Conservation (phyloP, 176 grass and related monocot genomes). For the Aegilops speltoides region DNA sequence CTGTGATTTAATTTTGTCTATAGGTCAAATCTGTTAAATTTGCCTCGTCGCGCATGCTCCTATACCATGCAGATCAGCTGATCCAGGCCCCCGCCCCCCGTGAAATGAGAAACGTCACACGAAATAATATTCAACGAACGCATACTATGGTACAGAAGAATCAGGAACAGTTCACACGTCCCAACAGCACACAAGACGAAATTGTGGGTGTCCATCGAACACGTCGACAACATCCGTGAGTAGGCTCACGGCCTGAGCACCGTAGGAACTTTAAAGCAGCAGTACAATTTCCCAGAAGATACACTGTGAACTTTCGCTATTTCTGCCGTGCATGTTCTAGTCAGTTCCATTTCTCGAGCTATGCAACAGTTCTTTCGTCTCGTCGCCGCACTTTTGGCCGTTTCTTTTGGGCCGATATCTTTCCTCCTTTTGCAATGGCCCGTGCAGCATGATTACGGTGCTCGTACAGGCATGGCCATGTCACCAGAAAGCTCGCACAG, state of each 20-base stretch:
- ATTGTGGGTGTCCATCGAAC: not conserved
- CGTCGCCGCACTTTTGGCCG: not conserved
- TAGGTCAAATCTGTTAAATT: no score
- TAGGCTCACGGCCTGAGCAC: not conserved
- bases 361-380: not conserved
- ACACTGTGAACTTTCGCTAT: not conserved
- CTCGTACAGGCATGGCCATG: not conserved
- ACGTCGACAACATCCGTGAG: not conserved
- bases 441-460: constrained; percentile 14
- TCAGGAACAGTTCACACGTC: not conserved
- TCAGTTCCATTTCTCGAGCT: not conserved
- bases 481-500: constrained; percentile 39
- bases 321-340: not conserved
- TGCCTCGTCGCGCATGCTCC: no score
- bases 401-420: not conserved
- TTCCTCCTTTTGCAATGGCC: not conserved
- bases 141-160: not conserved
- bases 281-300: not conserved
- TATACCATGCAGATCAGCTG: no score
- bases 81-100: no score
- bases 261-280: not conserved
- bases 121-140: no score
- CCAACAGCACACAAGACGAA: not conserved
- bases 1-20: no score
- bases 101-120: no score